Evolutionary conservation across 2,329 filamentous ascomycete species (phyloP).

Genomic region (Paracoccidioides lutzii): DNA sequence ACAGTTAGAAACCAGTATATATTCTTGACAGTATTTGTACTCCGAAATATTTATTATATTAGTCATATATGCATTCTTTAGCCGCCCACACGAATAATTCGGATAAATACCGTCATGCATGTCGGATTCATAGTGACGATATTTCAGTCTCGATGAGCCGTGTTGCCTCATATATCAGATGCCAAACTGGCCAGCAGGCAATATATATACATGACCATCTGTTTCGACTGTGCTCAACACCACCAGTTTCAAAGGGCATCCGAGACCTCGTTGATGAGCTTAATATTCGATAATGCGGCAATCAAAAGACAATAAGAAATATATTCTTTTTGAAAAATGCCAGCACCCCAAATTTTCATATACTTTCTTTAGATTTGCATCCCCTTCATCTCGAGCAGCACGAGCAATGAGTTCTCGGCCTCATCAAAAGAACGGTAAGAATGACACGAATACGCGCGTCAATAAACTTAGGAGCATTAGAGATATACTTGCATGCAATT

Average conservation of each 20-base stretch:
- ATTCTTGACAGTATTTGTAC: too few relatives aligned
- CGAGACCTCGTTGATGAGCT: conserved; percentile 36
- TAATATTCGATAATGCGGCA: conserved; percentile 22
- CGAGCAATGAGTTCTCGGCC: conserved; percentile 52
- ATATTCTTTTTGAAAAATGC: conserved; percentile 56
- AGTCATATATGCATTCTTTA: too few relatives aligned
- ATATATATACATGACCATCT: conserved; percentile 48
- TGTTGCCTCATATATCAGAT: conserved; percentile 53
- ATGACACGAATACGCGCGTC: conserved; percentile 48
- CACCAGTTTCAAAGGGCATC: conserved; percentile 47
- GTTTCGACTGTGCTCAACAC: conserved; percentile 42
- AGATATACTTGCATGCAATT: too few relatives aligned
- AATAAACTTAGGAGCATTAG: conserved; percentile 30
- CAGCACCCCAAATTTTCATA: conserved; percentile 50
- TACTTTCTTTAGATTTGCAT: conserved; percentile 28
- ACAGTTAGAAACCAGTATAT: too few relatives aligned
- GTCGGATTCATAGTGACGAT: too few relatives aligned
- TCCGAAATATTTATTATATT: too few relatives aligned
- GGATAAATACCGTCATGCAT: too few relatives aligned
- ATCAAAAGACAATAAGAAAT: conserved; percentile 47
- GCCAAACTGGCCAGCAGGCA: conserved; percentile 50
- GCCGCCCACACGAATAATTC: too few relatives aligned
- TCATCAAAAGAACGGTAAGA: conserved; percentile 51
- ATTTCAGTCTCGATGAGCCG: conserved; percentile 59
- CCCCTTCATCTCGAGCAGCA: conserved; percentile 45